A percentile compares a stretch with the other conserved stretches of the same genome.
These are phyloP conservation scores for Diphasiastrum complanatum DNA, from an alignment of 83 land plant species.

Conservation along the genomic window DNA sequence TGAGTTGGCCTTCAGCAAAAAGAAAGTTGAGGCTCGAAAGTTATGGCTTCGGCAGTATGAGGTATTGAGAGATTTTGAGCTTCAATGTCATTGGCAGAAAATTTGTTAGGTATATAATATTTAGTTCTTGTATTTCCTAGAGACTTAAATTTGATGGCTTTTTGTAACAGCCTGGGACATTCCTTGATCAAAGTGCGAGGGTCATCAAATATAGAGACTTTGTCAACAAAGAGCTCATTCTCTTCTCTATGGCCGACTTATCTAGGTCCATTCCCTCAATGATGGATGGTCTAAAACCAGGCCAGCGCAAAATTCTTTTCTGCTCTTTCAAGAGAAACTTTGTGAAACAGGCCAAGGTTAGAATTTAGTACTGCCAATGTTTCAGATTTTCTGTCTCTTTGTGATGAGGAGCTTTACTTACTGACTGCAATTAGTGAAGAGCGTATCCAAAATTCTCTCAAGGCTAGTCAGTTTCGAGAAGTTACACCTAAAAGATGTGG, in stretches of 20 bases:
- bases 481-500: neutral
- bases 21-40: constrained; percentile 89
- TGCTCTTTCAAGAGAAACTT: constrained; percentile 94
- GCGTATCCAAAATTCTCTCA: neutral
- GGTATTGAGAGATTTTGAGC: constrained; percentile 45
- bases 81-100: too few relatives aligned
- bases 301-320: constrained; percentile 92
- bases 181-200: constrained; percentile 64
- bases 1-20: constrained; percentile 97
- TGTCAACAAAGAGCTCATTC: constrained; percentile 87
- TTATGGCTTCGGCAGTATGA: constrained; percentile 89
- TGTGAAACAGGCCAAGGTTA: constrained; percentile 74
- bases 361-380: neutral
- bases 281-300: constrained; percentile 97
- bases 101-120: neutral
- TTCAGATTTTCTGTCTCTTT: neutral
- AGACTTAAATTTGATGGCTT: neutral
- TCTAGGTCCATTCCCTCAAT: constrained; percentile 93
- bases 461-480: neutral
- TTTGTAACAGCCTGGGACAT: constrained; percentile 65
- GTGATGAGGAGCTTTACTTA: neutral
- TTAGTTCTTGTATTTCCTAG: neutral
- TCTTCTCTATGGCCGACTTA: constrained; percentile 92
- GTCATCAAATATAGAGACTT: constrained; percentile 86
- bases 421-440: neutral